Evolutionary conservation across 1,284 basidiomycete genomes (phyloP), one percentile per base, ranked within the genome.

Genomic region (Pseudozyma pruni): DNA sequence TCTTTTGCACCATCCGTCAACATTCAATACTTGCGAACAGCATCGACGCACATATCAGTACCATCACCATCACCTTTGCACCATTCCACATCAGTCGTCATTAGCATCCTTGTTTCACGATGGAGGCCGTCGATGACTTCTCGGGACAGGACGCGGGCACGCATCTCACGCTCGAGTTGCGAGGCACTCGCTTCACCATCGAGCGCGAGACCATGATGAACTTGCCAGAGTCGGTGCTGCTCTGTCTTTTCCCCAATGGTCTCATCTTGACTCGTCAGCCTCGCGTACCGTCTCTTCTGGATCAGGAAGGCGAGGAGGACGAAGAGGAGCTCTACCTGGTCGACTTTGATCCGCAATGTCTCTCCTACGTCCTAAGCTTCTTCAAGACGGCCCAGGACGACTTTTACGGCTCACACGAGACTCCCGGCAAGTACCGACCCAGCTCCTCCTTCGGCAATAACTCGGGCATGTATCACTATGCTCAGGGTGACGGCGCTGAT

Each of bases 161-260:
- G 13, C 87, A 92, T 66, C 87, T 98, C 72, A 88, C 92, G 56
- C 89, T 99, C 75, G 95, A 98, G 84, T 86, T 99, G 46, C 89
- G 95, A 69, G 94, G 94, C 60, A 87, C 86, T 73, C 89, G 93
- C 74, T 96, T 98, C 85, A 90, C 91, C 57, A 93, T 99, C 55
- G 96, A 98, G 85, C 88, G 96, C 75, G 95, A 98, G 85, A 94
- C 92, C 29, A 91, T 99, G 83, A 97, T 98, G 94, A 94, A 95
- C 83, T 86, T 99, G 29, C 95, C 95, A 8, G 95, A 99, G 87
- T 94, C 91, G 23, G 93, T 99, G 42, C 86, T 99, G 58, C 86
- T 99, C 44, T 98, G 95, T 83, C 87, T 98, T 54, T 98, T 98
- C 82, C 95, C 95, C 13, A 98, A 98, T 80, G 95, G 96, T 10